These are phyloP conservation scores for Rhizophagus prolifer DNA, from an alignment of 192 early-diverging fungal genomes.

Conservation along the genomic window DNA sequence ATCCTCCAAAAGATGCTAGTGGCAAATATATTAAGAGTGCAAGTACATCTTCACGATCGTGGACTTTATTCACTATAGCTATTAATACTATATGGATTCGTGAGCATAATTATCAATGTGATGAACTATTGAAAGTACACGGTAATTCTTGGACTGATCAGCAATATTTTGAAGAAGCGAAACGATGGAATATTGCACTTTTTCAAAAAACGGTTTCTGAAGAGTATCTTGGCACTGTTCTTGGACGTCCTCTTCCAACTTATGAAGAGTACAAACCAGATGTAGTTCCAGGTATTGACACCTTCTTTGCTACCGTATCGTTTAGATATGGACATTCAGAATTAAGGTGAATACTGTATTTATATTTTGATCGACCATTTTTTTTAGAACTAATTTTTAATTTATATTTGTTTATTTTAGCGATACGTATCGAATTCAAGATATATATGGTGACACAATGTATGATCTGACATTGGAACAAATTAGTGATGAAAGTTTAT, in stretches of 20 bases:
- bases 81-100: conserved; percentile 8
- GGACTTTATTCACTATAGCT: neutral
- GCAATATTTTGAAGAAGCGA: conserved; percentile 3
- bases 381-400: neutral
- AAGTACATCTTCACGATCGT: neutral
- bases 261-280: neutral
- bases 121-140: neutral
- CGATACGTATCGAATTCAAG: conserved; percentile 17
- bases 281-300: neutral
- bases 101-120: conserved; percentile 1
- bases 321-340: conserved; percentile 7
- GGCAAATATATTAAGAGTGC: neutral
- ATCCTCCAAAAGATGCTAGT: neutral
- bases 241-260: neutral
- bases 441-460: conserved; percentile 6
- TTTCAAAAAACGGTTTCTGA: neutral
- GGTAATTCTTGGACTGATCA: conserved; percentile 15
- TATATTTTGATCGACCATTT: neutral
- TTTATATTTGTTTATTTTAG: neutral
- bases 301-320: neutral
- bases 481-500: neutral
- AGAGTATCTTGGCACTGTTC: conserved; percentile 6
- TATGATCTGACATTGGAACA: neutral
- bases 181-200: neutral
- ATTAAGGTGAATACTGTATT: conserved; percentile 3